Evolutionary conservation across 306 rosid genomes (phyloP), one percentile per base, ranked within the genome.

Genomic region (Vigna mungo): DNA sequence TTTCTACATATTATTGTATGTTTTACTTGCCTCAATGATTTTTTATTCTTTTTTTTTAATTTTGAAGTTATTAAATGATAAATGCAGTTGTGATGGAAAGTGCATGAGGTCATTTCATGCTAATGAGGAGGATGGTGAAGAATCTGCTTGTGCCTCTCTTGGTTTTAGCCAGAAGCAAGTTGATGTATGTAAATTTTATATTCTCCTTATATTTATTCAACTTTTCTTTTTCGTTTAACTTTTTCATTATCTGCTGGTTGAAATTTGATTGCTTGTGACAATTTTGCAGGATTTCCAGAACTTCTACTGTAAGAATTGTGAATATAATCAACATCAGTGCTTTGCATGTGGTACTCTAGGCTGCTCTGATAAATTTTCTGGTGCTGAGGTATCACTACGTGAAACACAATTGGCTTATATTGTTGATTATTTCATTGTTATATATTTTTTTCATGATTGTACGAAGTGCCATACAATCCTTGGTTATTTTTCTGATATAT

Each of bases 81-180:
- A 77, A 60, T 76, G 83, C 80, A 92, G 99, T 79, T 95, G 99
- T 69, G 99, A 95, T 34, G 99, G 99, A 72, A 88, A 87, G 74
- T 95, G 99, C 91, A 78, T 95, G 85, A 90, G 97, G 87, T 88
- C 96, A 10, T 95, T 95, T 76, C 99, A 95, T 91, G 88, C 96
- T 18, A 87, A 85, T 63, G 77, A 34, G 72, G 86, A 88, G 77
- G 89, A 76, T 69, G 96, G 92, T 27, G 84, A 32, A 13, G 95
- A 89, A 9, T 90, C 93, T 72, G 2, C 4, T 4, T 95, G 99
- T 65, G 79, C 10, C 47, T 86, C 99, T 81, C 97, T 95, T 46
- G 96, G 99, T 68, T 77, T 85, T 66, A 79, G 82, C n/a, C 47
- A 12, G 68, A 89, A 87, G 46, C 91, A 92, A 89, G 89, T 89